Evolutionary conservation across 768 basidiomycete species (phyloP), one percentile per base, ranked within the genome.

Genomic region (Tubosaeta sp.): DNA sequence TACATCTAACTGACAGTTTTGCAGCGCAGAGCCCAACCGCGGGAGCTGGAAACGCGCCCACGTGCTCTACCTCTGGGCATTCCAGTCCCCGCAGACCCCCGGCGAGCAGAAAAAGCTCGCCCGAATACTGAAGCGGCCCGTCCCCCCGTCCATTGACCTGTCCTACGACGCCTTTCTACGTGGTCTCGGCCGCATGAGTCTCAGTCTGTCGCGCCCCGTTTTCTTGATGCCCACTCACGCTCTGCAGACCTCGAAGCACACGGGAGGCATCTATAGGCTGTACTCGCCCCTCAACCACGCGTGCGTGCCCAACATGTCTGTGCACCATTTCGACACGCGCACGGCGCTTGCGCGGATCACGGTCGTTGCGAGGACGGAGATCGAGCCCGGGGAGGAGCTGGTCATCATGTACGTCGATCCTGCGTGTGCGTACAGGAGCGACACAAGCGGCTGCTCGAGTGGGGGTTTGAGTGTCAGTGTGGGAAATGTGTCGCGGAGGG

Each of bases 261-360:
- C 48, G 91, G n/a, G 90, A 3, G 92, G 91, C 2, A 72, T 95
- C 10, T 95, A 94, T 69, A 79, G 77, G 19, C 76, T 94, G 5
- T 91, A 94, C 64, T 86, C 91, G 2, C 89, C 94, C 58, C 67
- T 94, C 27, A 96, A 95, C 67, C 93, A 96, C 66, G 78, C 78
- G 7, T 96, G 93, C 67, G 66, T 71, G 16, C 90, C 93, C 0
- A 94, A 91, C 66, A 59, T 84, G 43, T 87, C 89, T 16, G 83
- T 88, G 14, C 82, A 86, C 2, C 91, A 91, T 63, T 69, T 90
- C 50, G 84, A 89, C 65, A 78, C 76, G 56, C 81, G 80, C 44
- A 81, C 74, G 2, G 77, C 85, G 2, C 83, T 90, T 48, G 75
- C 84, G 7, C 81, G 89, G 32, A 87, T 95, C 63, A 83, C 87